These are phyloP conservation scores for Trypethelium eluteriae DNA, from an alignment of 495 filamentous ascomycete species.

Conservation along the genomic window DNA sequence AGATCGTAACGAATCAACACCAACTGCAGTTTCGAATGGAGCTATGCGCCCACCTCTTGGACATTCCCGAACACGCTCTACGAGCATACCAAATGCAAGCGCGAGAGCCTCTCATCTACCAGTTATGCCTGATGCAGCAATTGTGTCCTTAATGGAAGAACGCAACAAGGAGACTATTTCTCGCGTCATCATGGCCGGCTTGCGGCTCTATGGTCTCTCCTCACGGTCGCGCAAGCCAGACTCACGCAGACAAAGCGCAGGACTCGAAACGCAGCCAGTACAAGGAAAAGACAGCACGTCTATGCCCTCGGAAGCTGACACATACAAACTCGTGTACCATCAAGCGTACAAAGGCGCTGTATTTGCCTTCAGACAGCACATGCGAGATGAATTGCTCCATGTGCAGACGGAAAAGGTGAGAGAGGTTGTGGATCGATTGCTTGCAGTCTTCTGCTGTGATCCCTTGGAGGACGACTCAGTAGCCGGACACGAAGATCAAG, in stretches of 20 bases:
- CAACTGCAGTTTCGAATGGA: constrained; percentile 5
- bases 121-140: constrained; percentile 29
- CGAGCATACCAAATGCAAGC: constrained; percentile 29
- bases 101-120: constrained; percentile 28
- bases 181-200: constrained; percentile 49
- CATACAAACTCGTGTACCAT: constrained; percentile 60
- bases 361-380: constrained; percentile 49
- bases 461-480: constrained; percentile 24
- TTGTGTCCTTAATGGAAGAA: constrained; percentile 29
- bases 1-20: constrained; percentile 16
- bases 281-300: background rate
- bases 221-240: constrained; percentile 26
- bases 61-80: constrained; percentile 24
- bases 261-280: background rate
- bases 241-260: background rate
- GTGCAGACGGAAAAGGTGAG: constrained; percentile 29
- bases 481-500: background rate
- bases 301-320: constrained; percentile 43
- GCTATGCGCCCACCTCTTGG: background rate
- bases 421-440: constrained; percentile 39
- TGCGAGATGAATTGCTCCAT: constrained; percentile 29
- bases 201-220: constrained; percentile 57
- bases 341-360: constrained; percentile 54
- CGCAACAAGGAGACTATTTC: constrained; percentile 42
- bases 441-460: constrained; percentile 40